Conservation (phyloP, 2,329 filamentous ascomycete genomes). For the Trichoderma breve region DNA sequence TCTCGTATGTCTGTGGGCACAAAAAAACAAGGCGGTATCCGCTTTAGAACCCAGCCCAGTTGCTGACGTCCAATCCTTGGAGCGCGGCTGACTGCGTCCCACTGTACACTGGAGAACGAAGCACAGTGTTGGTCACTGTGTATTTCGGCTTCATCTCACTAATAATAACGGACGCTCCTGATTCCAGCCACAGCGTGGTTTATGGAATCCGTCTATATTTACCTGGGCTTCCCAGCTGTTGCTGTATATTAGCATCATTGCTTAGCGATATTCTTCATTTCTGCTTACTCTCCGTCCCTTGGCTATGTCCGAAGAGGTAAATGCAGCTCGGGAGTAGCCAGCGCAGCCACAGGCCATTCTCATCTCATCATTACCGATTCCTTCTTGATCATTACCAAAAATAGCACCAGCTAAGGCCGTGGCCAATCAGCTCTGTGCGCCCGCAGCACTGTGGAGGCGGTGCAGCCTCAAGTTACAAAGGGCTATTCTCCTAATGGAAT, state of each 20-base stretch:
- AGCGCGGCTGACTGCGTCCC: slow-evolving; percentile 20
- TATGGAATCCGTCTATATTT: background rate
- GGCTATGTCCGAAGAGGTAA: background rate
- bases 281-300: background rate
- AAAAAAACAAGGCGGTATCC: slow-evolving; percentile 15
- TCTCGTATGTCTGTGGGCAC: slow-evolving; percentile 11
- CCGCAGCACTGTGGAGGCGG: slow-evolving; percentile 17
- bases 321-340: background rate
- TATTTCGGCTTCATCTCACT: background rate
- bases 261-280: slow-evolving; percentile 10
- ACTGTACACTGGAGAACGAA: slow-evolving; percentile 2
- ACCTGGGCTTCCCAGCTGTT: background rate
- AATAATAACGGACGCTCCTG: slow-evolving; percentile 9
- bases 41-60: slow-evolving; percentile 18
- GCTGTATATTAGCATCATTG: background rate
- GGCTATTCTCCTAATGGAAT: background rate
- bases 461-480: slow-evolving; percentile 7
- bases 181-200: slow-evolving; percentile 8
- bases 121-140: background rate
- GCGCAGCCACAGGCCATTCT: slow-evolving; percentile 14
- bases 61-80: slow-evolving; percentile 20
- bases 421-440: slow-evolving; percentile 5
- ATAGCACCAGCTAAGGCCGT: slow-evolving; percentile 1
- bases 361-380: slow-evolving; percentile 14
- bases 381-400: slow-evolving; percentile 13